These are phyloP conservation scores for Microthlaspi erraticum DNA, from an alignment of 345 rosid species.

Conservation along the genomic window DNA sequence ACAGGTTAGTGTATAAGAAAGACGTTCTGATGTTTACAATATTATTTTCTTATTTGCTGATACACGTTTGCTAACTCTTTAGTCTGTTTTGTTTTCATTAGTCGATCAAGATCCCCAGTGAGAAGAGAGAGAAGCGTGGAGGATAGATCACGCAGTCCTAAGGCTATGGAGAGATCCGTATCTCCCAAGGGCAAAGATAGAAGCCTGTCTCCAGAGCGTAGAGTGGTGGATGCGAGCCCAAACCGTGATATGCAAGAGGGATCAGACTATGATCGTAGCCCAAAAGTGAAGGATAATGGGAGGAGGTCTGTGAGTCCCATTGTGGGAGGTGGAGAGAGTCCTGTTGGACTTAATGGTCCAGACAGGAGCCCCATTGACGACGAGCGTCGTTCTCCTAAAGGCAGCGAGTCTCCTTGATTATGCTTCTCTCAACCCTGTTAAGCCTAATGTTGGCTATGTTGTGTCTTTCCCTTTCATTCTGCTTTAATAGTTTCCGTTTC, in stretches of 20 bases:
- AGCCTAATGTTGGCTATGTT: constrained; percentile 28
- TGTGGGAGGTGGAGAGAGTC: constrained; percentile 40
- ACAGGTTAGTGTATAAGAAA: constrained; percentile 51
- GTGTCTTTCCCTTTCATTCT: constrained; percentile 15
- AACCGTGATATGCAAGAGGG: constrained; percentile 47
- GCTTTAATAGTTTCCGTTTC: constrained; percentile 6
- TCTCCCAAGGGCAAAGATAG: constrained; percentile 62
- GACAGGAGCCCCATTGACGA: constrained; percentile 46
- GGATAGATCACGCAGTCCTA: constrained; percentile 54
- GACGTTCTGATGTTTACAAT: constrained; percentile 1
- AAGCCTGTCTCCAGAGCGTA: constrained; percentile 58
- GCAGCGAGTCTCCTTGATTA: constrained; percentile 50
- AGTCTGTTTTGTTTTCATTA: constrained; percentile 37
- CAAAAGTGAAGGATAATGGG: constrained; percentile 48
- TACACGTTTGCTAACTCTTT: not conserved
- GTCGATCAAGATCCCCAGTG: constrained; percentile 76
- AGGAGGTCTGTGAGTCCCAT: constrained; percentile 53
- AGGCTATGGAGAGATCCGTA: constrained; percentile 40
- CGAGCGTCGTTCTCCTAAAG: constrained; percentile 40
- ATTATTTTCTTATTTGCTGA: not conserved
- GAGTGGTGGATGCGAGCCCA: constrained; percentile 45
- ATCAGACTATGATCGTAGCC: constrained; percentile 60
- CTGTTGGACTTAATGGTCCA: constrained; percentile 55
- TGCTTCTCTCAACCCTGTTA: not conserved
- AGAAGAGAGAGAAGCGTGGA: constrained; percentile 57